Base-by-base conservation (phyloP, 179 eudicot genomes). In the Beta lomatogona region DNA sequence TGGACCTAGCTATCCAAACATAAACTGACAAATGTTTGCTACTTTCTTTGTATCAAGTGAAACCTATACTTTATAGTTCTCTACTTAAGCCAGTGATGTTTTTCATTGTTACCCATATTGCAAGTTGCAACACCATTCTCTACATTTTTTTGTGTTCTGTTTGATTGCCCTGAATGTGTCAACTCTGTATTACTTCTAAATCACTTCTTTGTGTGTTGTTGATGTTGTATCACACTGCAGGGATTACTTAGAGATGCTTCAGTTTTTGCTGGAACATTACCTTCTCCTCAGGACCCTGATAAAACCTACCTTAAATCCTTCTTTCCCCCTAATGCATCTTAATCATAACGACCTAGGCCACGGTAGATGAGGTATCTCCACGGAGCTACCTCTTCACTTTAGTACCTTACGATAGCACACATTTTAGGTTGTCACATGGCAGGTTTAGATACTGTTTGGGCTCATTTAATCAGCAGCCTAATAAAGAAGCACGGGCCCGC, bases 191-290 rank as follows among this genome's bases (percentile, higher is more conserved):
- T 36, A 36, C 3, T 36, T 36, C 2, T 44, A 22, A 45, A 45
- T 13, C 66, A 64, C 19, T 36, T 74, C 53, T 65, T 28, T 6
- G 6, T 6, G 6, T 59, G 15, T 73, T 48, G 57, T 54, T 73
- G 5, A 15, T 73, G 41, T 53, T 74, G 78, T 22, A 31, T 75
- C 82, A 21, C 50, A 52, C 68, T 79, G 19, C 82, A 93, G 96
- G 89, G 82, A 44, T 85, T 89, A 60, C 96, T 91, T 73, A 48
- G 76, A 41, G 83, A 58, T 41, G 75, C 58, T 80, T 6, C 71
- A 14, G 75, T 91, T 63, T 77, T 76, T 75, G 93, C 94, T 76
- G 94, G 93, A 55, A 75, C 81, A 75, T 71, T 48, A 76, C 86
- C 89, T 68, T 93, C 92, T 1, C 41, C 41, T 36, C 28, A 25